These are phyloP conservation scores for Stachybotrys chartarum DNA, from an alignment of 2,329 filamentous ascomycete species.

Conservation along the genomic window DNA sequence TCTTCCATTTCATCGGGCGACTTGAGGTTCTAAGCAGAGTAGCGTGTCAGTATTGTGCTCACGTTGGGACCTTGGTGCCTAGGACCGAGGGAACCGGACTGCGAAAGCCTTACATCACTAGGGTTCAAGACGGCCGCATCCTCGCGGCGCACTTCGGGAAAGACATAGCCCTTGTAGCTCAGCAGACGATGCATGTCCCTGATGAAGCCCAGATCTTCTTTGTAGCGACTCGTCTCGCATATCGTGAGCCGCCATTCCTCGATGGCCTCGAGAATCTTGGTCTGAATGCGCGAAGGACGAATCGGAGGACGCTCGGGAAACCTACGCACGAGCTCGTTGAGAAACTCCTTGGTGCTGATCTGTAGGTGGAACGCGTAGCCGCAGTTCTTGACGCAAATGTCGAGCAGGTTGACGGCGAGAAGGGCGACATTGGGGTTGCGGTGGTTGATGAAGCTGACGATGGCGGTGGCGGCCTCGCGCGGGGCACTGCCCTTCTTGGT, in stretches of 20 bases:
- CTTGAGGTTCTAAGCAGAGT: conserved; percentile 65
- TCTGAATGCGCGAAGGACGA: conserved; percentile 78
- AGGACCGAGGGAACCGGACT: conserved; percentile 2
- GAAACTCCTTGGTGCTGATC: conserved; percentile 96
- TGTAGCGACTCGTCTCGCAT: conserved; percentile 96
- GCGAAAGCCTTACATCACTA: conserved; percentile 67
- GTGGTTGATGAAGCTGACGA: conserved; percentile 92
- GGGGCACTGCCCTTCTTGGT: conserved; percentile 94
- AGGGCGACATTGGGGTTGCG: conserved; percentile 93
- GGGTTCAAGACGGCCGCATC: conserved; percentile 96
- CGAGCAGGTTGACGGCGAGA: conserved; percentile 83
- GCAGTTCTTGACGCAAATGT: conserved; percentile 99
- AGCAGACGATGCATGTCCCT: conserved; percentile 94
- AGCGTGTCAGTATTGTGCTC: no score
- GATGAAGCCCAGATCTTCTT: conserved; percentile 93
- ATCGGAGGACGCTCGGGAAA: conserved; percentile 92
- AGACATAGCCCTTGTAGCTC: conserved; percentile 94
- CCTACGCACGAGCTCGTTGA: conserved; percentile 93
- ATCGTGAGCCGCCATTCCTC: conserved; percentile 98
- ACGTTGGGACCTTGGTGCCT: no score
- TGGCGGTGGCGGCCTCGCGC: conserved; percentile 86
- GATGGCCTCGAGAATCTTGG: conserved; percentile 88
- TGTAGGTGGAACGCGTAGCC: conserved; percentile 98
- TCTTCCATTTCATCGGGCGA: conserved; percentile 98
- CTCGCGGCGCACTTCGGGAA: conserved; percentile 85